Base-by-base conservation (phyloP, 2,329 filamentous ascomycete species). In the Fusarium ramigenum region DNA sequence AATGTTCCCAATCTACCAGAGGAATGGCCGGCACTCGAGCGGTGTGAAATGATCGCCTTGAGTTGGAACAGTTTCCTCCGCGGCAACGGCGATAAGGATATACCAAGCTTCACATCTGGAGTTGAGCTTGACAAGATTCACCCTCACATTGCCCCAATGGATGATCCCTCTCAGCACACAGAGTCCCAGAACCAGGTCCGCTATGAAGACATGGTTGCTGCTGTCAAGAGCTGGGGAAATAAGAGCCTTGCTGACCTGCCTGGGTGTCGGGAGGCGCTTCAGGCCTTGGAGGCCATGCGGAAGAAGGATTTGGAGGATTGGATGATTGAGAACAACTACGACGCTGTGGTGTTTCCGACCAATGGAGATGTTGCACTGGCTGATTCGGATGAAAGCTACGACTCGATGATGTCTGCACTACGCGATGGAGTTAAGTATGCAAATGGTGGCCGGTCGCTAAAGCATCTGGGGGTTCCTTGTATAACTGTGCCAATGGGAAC, bases 391-490 rank as follows among this genome's bases (percentile, higher is more conserved):
- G 70, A 75, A 1, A 78, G 80, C 42, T 62, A 74, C 1, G 60
- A 58, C 2, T 66, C 65, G 1, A 76, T 73, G 15, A 21, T 46
- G 0, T 44, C 63, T 39, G 77, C 75, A 7, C 72, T 76, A 66
- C 65, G 65, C 1, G 77, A 89, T 53, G 88, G 88, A 0, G 83
- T 89, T 9, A 84, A 83, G 44, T 89, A 89, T 65, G 85, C 83
- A 1, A 87, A 89, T 61, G 87, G 87, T 2, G 88, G 88, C 58
- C 80, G 86, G 4, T 85, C 85, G 0, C 79, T 90, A 3, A 80
- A 87, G 16, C 87, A 90, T 60, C 79, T 89, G 5, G 88, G 88
- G 1, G 83, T 90, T 1, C 88, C 88, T 0, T 87, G 85, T 0
- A 82, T 90, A 4, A 86, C 83, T 0, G 85, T 89, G 0, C 84